A percentile compares a stretch with the other conserved stretches of the same genome.
These are phyloP conservation scores for Stevia rebaudiana DNA, from an alignment of 140 eudicot genomes.

Conservation along the genomic window DNA sequence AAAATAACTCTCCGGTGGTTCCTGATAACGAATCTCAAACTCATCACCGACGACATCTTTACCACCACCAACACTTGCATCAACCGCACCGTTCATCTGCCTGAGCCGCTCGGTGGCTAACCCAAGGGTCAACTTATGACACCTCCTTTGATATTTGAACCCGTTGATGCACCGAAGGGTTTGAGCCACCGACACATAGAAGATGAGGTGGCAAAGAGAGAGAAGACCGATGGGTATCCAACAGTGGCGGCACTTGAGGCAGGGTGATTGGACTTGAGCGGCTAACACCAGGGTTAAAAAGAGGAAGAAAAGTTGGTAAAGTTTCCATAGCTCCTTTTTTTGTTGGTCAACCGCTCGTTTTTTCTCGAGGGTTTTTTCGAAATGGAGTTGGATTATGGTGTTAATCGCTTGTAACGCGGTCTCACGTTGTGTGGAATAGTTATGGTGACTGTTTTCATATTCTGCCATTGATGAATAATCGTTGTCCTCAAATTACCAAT, in stretches of 20 bases:
- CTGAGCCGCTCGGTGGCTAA: slow-evolving; percentile 89
- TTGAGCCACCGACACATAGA: slow-evolving; percentile 94
- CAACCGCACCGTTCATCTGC: slow-evolving; percentile 49
- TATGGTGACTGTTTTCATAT: slow-evolving; percentile 51
- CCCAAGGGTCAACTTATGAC: slow-evolving; percentile 92
- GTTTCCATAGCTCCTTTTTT: slow-evolving; percentile 76
- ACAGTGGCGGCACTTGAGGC: slow-evolving; percentile 88
- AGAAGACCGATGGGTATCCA: slow-evolving; percentile 89
- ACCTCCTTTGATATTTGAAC: slow-evolving; percentile 85
- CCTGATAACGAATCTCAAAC: slow-evolving; percentile 73
- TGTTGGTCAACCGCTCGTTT: slow-evolving; percentile 83
- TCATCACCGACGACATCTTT: slow-evolving; percentile 49
- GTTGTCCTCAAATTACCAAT: too few species aligned
- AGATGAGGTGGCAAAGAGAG: slow-evolving; percentile 67
- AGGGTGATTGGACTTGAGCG: slow-evolving; percentile 48
- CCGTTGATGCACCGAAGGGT: slow-evolving; percentile 96
- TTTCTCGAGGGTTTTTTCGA: slow-evolving; percentile 96
- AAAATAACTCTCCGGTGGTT: slow-evolving; percentile 85
- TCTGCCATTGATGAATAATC: too few species aligned
- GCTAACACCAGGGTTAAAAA: slow-evolving; percentile 57
- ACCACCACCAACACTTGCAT: slow-evolving; percentile 33
- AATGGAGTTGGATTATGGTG: slow-evolving; percentile 97
- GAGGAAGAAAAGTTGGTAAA: slow-evolving; percentile 79
- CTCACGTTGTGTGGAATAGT: slow-evolving; percentile 42
- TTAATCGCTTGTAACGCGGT: slow-evolving; percentile 78